Conservation (phyloP, 2,329 filamentous ascomycete species). For the Incumbomyces lentus region DNA sequence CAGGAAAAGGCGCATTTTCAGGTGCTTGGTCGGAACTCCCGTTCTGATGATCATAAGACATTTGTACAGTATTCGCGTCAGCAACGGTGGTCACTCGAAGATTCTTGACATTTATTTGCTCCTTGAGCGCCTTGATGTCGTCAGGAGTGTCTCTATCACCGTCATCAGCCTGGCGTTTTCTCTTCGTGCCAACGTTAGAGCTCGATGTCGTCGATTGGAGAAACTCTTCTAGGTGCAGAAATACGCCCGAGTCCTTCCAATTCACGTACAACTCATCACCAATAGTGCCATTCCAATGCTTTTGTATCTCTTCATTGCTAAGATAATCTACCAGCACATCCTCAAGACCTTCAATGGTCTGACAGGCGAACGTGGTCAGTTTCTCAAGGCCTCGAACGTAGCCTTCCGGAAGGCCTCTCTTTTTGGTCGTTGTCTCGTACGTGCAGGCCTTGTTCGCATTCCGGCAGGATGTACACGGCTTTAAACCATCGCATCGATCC, state of each 20-base stretch:
- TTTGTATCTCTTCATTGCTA: slow-evolving; percentile 26
- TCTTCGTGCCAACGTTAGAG: slow-evolving; percentile 22
- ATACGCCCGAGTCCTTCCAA: slow-evolving; percentile 35
- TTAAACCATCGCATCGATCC: slow-evolving; percentile 34
- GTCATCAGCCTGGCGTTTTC: slow-evolving; percentile 26
- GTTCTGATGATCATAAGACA: no score
- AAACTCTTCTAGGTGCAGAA: slow-evolving; percentile 31
- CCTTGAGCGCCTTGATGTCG: background rate
- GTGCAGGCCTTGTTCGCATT: slow-evolving; percentile 31
- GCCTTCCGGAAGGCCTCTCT: slow-evolving; percentile 36
- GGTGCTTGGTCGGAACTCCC: no score
- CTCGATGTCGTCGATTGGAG: slow-evolving; percentile 25
- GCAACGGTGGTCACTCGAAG: background rate
- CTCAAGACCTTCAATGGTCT: slow-evolving; percentile 36
- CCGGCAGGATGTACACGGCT: slow-evolving; percentile 34
- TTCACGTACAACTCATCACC: slow-evolving; percentile 33
- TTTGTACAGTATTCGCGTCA: no score
- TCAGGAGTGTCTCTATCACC: slow-evolving; percentile 1
- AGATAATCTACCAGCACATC: slow-evolving; percentile 29
- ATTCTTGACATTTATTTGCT: background rate
- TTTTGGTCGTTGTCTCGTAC: slow-evolving; percentile 36
- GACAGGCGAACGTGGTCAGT: slow-evolving; percentile 34
- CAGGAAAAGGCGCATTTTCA: background rate
- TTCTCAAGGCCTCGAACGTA: slow-evolving; percentile 39
- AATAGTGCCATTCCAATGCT: slow-evolving; percentile 31